Evolutionary conservation across 495 filamentous ascomycete species (phyloP), one percentile per base, ranked within the genome.

Genomic region (Penicillium herquei): DNA sequence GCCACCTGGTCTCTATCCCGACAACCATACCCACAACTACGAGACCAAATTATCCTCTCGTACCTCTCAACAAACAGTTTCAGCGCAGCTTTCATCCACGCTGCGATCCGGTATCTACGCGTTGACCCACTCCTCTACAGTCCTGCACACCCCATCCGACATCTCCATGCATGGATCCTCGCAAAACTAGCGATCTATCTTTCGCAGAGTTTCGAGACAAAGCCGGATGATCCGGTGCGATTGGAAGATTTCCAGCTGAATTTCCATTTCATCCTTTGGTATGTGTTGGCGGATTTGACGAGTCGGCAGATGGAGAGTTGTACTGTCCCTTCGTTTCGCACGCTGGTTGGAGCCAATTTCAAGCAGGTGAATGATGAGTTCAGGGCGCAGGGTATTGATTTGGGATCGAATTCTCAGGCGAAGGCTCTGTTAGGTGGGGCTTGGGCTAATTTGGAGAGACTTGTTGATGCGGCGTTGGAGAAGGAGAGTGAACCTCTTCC

Each of bases 141-240:
- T 34, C 58, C 62, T 6, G 64, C 58, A 1, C 76, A 81, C 56
- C 78, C 78, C 0, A 63, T 80, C 5, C 69, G 78, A 5, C 65
- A 73, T 5, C 54, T 78, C 18, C 74, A 79, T 61, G 73, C 65
- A 18, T 78, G 73, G 73, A 56, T 72, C 30, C 48, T 81, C 1
- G 62, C 71, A 2, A 70, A 72, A 26, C 51, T 78, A 9, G 69
- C 68, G 0, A 65, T 75, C 5, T 68, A 71, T n/a, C 54, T 75
- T 13, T 75, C 70, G 0, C 67, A 65, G 10, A 64, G 60, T 3
- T 55, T 66, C 41, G 58, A 67, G 47, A 44, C 52, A 10, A 46
- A 55, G 26, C 43, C 58, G 6, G 53, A 50, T 2, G 61, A 67
- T 31, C 47, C 60, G 9, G 47, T 63, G 11, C 41, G 54, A 33